A percentile compares a stretch with the other conserved stretches of the same genome.
Conservation (phyloP, 2,329 filamentous ascomycete species). For the Hymenoscyphus repandus region DNA sequence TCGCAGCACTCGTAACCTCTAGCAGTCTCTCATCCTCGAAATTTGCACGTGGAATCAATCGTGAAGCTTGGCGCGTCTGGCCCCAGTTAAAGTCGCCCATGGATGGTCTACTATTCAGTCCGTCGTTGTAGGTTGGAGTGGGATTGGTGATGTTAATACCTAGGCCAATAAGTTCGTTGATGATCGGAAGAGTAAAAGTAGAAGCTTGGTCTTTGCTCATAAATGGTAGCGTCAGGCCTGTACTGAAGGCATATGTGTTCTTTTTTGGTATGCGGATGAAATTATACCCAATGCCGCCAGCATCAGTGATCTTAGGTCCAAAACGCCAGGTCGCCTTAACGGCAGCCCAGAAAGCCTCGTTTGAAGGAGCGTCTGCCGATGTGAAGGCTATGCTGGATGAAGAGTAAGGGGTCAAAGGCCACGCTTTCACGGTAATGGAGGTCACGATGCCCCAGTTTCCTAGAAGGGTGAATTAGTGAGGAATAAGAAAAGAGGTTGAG, state of each 20-base stretch:
- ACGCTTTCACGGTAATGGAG: slow-evolving; percentile 48
- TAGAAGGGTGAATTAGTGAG: too few relatives aligned
- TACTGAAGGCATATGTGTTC: slow-evolving; percentile 16
- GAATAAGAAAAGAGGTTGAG: background rate
- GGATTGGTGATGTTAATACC: background rate
- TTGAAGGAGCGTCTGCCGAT: background rate
- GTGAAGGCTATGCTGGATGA: slow-evolving; percentile 35
- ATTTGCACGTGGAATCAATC: slow-evolving; percentile 37
- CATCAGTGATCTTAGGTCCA: slow-evolving; percentile 34
- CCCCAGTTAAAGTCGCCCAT: background rate
- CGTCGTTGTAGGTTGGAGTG: slow-evolving; percentile 19
- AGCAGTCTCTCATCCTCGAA: slow-evolving; percentile 29
- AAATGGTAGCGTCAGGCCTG: slow-evolving; percentile 10
- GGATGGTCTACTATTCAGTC: background rate
- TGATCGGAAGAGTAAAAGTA: background rate
- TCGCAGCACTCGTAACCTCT: slow-evolving; percentile 23
- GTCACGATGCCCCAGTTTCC: slow-evolving; percentile 11
- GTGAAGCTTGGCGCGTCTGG: slow-evolving; percentile 27
- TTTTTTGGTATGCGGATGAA: background rate
- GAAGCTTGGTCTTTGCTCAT: background rate
- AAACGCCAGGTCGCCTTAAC: slow-evolving; percentile 46
- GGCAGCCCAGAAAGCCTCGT: slow-evolving; percentile 41
- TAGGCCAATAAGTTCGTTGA: background rate
- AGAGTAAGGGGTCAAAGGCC: slow-evolving; percentile 35
- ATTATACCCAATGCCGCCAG: slow-evolving; percentile 19